phyloP scores from a whole-genome alignment of 2,329 filamentous ascomycete species.

The Fusarium begoniae region DNA sequence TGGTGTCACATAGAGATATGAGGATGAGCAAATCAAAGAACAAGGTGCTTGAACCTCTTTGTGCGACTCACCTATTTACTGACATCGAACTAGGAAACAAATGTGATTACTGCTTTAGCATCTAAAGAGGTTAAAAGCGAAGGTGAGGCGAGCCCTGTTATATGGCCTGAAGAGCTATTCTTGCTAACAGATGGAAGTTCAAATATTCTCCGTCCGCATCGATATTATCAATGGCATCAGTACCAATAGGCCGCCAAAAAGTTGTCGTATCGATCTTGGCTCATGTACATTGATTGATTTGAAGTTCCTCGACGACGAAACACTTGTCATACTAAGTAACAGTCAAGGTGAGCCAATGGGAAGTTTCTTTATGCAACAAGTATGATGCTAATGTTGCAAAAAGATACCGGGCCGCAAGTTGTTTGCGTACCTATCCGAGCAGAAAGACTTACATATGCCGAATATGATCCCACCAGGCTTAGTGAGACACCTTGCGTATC shows the following conservation, averaged over 20 bases:
- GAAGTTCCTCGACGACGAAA: conserved; percentile 72
- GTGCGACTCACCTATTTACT: conserved; percentile 7
- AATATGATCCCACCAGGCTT: conserved; percentile 44
- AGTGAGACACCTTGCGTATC: conserved; percentile 7
- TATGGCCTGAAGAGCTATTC: too few species aligned
- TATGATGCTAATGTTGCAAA: background rate
- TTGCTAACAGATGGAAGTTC: conserved; percentile 53
- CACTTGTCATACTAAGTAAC: conserved; percentile 67
- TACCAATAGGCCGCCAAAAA: conserved; percentile 50
- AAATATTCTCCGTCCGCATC: conserved; percentile 64
- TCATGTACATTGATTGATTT: conserved; percentile 65
- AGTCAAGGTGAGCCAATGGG: conserved; percentile 45
- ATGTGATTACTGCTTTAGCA: conserved; percentile 54
- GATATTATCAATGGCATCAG: conserved; percentile 69
- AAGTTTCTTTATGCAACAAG: background rate
- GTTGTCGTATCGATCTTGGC: conserved; percentile 54
- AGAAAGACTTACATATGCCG: conserved; percentile 48
- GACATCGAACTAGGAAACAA: conserved; percentile 44
- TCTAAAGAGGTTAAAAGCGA: conserved; percentile 49
- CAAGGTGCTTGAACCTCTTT: conserved; percentile 44
- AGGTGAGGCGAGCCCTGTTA: conserved; percentile 44
- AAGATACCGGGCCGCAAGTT: conserved; percentile 43
- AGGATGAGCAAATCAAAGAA: conserved; percentile 57
- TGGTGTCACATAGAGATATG: conserved; percentile 64
- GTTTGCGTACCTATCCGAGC: conserved; percentile 51